These are phyloP conservation scores for Boletus pseudo-olivaceus DNA, from an alignment of 768 basidiomycete genomes.

Conservation along the genomic window DNA sequence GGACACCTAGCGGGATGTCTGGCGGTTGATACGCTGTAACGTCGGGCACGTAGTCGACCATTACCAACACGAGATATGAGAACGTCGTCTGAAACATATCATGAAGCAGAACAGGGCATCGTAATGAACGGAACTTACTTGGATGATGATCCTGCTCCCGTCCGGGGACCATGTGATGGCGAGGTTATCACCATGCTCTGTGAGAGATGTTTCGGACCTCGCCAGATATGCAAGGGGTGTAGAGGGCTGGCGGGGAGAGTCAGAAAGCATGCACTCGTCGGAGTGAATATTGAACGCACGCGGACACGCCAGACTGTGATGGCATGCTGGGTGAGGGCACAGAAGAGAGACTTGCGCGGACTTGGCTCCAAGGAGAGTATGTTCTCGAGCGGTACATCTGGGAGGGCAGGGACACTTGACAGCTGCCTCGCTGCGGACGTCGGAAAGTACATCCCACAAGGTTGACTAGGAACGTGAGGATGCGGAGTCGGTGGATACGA, in stretches of 20 bases:
- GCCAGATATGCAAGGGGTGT: constrained; percentile 68
- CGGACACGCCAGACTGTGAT: constrained; percentile 80
- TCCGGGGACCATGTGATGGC: constrained; percentile 81
- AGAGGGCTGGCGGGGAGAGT: constrained; percentile 50
- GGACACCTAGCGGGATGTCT: constrained; percentile 44
- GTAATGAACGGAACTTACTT: constrained; percentile 45
- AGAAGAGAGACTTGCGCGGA: constrained; percentile 75
- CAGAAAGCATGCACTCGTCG: neutral
- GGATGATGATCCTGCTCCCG: constrained; percentile 72
- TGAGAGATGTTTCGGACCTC: constrained; percentile 71
- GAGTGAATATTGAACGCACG: constrained; percentile 41
- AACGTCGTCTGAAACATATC: constrained; percentile 58
- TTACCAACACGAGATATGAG: constrained; percentile 75
- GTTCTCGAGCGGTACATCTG: constrained; percentile 55
- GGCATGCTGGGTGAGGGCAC: constrained; percentile 66
- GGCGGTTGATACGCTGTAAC: constrained; percentile 55
- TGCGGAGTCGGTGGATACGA: neutral
- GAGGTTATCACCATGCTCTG: constrained; percentile 80
- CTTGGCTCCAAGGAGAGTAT: constrained; percentile 60
- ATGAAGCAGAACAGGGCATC: constrained; percentile 1
- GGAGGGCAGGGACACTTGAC: constrained; percentile 64
- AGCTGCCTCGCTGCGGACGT: constrained; percentile 75
- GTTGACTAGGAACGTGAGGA: neutral
- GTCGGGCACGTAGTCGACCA: constrained; percentile 55
- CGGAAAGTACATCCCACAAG: constrained; percentile 72